phyloP scores from a whole-genome alignment of 1,284 basidiomycete genomes.

The Irpex lacteus region DNA sequence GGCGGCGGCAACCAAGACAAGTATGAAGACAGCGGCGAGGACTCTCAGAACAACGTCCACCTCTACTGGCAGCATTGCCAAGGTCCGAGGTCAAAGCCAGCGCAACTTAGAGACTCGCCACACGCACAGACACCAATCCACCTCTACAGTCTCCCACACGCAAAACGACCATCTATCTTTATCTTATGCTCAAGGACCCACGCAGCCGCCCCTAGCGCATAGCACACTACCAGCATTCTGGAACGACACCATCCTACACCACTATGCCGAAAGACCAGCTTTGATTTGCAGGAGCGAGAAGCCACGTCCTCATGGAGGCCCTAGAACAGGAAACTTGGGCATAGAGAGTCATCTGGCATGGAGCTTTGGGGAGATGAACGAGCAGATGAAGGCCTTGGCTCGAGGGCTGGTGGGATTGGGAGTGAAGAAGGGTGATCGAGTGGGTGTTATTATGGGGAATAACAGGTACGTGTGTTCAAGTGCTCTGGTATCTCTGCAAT shows the following conservation, averaged over 20 bases:
- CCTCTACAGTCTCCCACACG: neutral
- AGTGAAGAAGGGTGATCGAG: slow-evolving; percentile 74
- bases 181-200: slow-evolving; percentile 59
- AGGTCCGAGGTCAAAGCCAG: no score
- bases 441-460: slow-evolving; percentile 83
- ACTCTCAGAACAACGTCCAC: no score
- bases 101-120: neutral
- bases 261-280: slow-evolving; percentile 53
- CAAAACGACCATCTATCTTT: slow-evolving; percentile 10
- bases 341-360: slow-evolving; percentile 59
- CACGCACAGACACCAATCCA: neutral
- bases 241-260: slow-evolving; percentile 47
- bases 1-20: no score
- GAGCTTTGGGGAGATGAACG: slow-evolving; percentile 72
- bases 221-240: slow-evolving; percentile 70
- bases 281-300: slow-evolving; percentile 64
- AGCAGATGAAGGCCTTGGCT: slow-evolving; percentile 65
- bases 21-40: no score
- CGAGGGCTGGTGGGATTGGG: slow-evolving; percentile 70
- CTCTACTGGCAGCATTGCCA: no score
- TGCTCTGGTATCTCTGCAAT: neutral
- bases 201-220: slow-evolving; percentile 54
- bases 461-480: slow-evolving; percentile 51
- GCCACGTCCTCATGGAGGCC: slow-evolving; percentile 58
- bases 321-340: slow-evolving; percentile 46